Conservation (phyloP, 2,329 filamentous ascomycete species). For the Ascochyta fabae region DNA sequence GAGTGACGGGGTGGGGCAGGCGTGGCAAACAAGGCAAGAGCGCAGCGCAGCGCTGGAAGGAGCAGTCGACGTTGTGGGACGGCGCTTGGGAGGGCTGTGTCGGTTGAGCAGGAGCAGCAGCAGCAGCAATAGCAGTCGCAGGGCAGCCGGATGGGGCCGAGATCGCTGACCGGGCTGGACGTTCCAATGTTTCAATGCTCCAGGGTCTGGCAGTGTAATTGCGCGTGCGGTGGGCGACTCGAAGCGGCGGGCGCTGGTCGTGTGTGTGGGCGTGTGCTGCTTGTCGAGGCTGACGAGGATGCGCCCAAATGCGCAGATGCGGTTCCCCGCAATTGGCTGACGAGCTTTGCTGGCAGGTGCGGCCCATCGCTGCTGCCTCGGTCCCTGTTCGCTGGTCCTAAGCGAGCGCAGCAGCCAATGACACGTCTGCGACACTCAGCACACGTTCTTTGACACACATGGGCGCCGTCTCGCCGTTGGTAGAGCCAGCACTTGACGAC, state of each 20-base stretch:
- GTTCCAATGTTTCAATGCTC: neutral
- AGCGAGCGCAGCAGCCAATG: constrained; percentile 6
- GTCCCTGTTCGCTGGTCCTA: constrained; percentile 1
- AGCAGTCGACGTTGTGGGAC: constrained; percentile 33
- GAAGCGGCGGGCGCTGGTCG: constrained; percentile 21
- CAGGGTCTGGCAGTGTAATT: constrained; percentile 3
- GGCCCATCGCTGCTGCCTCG: constrained; percentile 12
- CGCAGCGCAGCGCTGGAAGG: constrained; percentile 18
- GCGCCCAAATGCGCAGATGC: constrained; percentile 26
- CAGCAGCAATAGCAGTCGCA: constrained; percentile 18
- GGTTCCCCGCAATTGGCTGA: constrained; percentile 39
- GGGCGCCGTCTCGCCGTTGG: neutral
- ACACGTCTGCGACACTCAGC: neutral
- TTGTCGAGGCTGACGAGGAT: constrained; percentile 16
- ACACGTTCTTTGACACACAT: constrained; percentile 6
- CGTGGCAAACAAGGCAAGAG: constrained; percentile 21
- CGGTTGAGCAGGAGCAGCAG: constrained; percentile 6
- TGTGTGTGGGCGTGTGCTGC: constrained; percentile 21
- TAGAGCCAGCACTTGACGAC: neutral
- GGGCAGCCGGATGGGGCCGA: constrained; percentile 17
- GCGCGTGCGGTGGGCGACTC: constrained; percentile 10
- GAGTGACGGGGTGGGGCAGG: constrained; percentile 4
- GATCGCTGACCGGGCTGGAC: constrained; percentile 9
- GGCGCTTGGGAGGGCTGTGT: constrained; percentile 25
- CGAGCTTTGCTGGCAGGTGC: constrained; percentile 11